Conservation (phyloP, 2,329 filamentous ascomycete species). For the Ceratocystis colombiana region DNA sequence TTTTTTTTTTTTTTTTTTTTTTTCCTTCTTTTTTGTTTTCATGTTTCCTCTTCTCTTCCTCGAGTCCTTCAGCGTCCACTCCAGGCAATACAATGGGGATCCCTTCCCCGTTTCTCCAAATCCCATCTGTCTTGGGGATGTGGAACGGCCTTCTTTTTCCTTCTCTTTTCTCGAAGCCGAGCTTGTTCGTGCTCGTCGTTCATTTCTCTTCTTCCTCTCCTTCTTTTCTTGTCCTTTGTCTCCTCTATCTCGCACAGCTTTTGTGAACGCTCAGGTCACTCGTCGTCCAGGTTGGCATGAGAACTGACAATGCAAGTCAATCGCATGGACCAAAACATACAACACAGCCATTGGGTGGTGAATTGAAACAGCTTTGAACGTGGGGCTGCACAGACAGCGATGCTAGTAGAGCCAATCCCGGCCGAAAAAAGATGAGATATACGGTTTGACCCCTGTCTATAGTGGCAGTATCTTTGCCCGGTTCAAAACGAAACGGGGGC, state of each 20-base stretch:
- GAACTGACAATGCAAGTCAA: conserved; percentile 16
- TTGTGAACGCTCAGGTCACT: background rate
- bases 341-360: conserved; percentile 12
- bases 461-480: conserved; percentile 1
- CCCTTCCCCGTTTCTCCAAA: background rate
- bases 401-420: conserved; percentile 12
- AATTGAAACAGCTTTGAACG: conserved; percentile 14
- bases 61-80: too few species aligned
- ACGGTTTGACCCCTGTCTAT: background rate
- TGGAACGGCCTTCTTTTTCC: background rate
- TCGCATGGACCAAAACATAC: conserved; percentile 11
- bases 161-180: conserved; percentile 11
- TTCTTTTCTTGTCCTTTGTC: background rate
- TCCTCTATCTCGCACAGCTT: background rate
- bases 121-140: background rate
- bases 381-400: conserved; percentile 12
- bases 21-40: too few species aligned
- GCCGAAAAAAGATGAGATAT: conserved; percentile 10
- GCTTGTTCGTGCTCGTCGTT: background rate
- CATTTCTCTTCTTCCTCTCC: background rate
- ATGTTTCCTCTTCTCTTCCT: too few species aligned
- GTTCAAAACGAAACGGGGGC: background rate
- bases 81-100: background rate
- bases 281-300: conserved; percentile 8
- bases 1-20: background rate